Evolutionary conservation across 1,284 basidiomycete genomes (phyloP), one percentile per base, ranked within the genome.

Genomic region (Irpex sp.): DNA sequence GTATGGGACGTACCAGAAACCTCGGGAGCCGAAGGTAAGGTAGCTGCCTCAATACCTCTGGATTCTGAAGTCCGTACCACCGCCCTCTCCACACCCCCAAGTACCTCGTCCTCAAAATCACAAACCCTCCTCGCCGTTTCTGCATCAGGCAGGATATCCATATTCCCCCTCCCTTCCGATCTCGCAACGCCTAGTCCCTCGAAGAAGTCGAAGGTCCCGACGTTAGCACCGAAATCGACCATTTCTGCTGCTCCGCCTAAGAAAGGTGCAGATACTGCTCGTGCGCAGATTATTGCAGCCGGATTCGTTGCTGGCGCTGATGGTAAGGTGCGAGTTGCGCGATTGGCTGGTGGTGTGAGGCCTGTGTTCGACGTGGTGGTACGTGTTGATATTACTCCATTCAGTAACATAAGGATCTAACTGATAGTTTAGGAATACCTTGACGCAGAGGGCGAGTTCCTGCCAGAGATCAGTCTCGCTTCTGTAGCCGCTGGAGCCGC

Each of bases 331-430:
- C 78, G 82, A 38, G 77, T 91, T 37, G 90, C 85, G 11, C 79
- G 87, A 52, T 75, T 92, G 59, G 80, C 84, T 8, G 85, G 85
- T 57, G 89, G 87, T 15, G 82, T 86, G 13, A 80, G 84, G 64
- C 86, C 90, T n/a, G 81, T 87, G 21, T 93, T 93, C 75, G 81
- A 89, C 63, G 75, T 81, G 58, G 77, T 88, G 59, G 89, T 91
- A 73, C 69, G 87, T 81, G n/a, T 37, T 6, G 34, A 7, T 44
- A 5, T 40, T 6, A 31, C 6, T 58, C 57, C 19, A 36, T 40
- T 55, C 36, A 19, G 58, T 13, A n/a, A 8, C n/a, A 44, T 34
- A 40, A 56, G 0, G 48, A 31, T 15, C 11, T 40, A 11, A 11
- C 31, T 48, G 1, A n/a, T n/a, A 51, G 21, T n/a, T 5, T 62